Percentiles rank a stretch among this genome's conserved stretches.
These are phyloP conservation scores for Colletotrichum orchidophilum DNA, from an alignment of 2,329 filamentous ascomycete species.

Conservation along the genomic window DNA sequence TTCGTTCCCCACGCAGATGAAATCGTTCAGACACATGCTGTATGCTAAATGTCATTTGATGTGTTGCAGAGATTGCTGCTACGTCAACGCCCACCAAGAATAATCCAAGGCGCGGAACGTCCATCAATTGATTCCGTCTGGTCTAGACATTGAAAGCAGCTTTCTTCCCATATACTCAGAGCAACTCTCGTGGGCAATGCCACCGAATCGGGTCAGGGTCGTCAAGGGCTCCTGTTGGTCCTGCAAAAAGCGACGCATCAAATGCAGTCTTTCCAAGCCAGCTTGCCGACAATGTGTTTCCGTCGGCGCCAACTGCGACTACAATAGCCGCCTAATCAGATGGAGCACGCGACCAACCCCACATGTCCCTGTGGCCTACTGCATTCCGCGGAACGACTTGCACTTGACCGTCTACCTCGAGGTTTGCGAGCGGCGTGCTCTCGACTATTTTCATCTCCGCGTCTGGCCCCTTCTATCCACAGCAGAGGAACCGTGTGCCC, in stretches of 20 bases:
- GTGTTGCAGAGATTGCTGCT: background rate
- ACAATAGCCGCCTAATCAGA: background rate
- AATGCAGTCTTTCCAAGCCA: constrained; percentile 51
- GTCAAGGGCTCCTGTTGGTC: constrained; percentile 55
- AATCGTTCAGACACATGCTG: too few species aligned
- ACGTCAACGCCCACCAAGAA: background rate
- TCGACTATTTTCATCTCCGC: constrained; percentile 46
- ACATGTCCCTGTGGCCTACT: background rate
- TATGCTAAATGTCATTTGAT: too few species aligned
- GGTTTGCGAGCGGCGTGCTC: constrained; percentile 39
- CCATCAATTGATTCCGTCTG: background rate
- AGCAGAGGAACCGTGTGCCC: constrained; percentile 40
- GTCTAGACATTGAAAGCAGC: too few species aligned
- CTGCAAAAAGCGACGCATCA: constrained; percentile 54
- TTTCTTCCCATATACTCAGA: too few species aligned
- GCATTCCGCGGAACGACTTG: background rate
- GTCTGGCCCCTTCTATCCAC: constrained; percentile 46
- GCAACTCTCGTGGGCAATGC: background rate
- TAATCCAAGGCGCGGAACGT: background rate
- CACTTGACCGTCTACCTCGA: background rate
- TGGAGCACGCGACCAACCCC: background rate
- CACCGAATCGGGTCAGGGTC: constrained; percentile 32
- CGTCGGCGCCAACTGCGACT: background rate
- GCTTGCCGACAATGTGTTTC: constrained; percentile 47
- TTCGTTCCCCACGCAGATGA: background rate